A percentile compares a stretch with the other conserved stretches of the same genome.
Evolutionary conservation across 2,329 filamentous ascomycete species (phyloP).

Genomic region (Hypocreales sp.): DNA sequence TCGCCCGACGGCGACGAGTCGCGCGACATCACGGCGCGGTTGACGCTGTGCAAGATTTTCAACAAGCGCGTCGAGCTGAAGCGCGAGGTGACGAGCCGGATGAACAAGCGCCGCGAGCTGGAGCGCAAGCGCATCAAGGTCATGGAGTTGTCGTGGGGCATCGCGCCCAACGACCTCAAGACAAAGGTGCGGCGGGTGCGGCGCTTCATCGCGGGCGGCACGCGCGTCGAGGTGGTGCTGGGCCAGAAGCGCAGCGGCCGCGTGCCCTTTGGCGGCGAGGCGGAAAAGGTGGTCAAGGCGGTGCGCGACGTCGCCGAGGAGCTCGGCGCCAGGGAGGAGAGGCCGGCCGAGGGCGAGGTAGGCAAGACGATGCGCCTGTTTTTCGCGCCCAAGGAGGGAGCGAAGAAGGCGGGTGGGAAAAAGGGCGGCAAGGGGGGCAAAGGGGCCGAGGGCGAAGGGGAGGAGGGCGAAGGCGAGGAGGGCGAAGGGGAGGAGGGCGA

Average conservation of each 20-base stretch:
- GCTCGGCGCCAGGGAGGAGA: conserved; percentile 25
- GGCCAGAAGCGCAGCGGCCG: conserved; percentile 16
- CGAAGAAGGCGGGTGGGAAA: background rate
- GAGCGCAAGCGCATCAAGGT: conserved; percentile 42
- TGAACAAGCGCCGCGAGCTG: conserved; percentile 24
- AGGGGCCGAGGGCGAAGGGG: background rate
- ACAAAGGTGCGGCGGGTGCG: conserved; percentile 52
- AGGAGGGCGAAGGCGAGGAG: background rate
- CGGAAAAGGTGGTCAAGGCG: conserved; percentile 30
- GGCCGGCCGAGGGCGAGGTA: conserved; percentile 26
- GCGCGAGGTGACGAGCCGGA: conserved; percentile 23
- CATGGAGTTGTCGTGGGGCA: conserved; percentile 84
- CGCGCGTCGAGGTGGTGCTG: conserved; percentile 58
- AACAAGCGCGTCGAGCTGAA: conserved; percentile 36
- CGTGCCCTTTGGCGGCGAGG: conserved; percentile 18
- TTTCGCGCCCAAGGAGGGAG: conserved; percentile 18
- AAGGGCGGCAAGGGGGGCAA: background rate
- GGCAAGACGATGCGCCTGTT: conserved; percentile 26
- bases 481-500: background rate
- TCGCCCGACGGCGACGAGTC: conserved; percentile 11
- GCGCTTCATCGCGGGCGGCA: conserved; percentile 58
- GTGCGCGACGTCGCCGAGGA: conserved; percentile 19
- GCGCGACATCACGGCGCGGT: conserved; percentile 8
- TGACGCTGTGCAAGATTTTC: conserved; percentile 57
- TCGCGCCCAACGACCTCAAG: conserved; percentile 58